Percentiles rank a stretch among this genome's conserved stretches.
Evolutionary conservation across 306 rosid genomes (phyloP).

Genomic region (Calophaca sinica): DNA sequence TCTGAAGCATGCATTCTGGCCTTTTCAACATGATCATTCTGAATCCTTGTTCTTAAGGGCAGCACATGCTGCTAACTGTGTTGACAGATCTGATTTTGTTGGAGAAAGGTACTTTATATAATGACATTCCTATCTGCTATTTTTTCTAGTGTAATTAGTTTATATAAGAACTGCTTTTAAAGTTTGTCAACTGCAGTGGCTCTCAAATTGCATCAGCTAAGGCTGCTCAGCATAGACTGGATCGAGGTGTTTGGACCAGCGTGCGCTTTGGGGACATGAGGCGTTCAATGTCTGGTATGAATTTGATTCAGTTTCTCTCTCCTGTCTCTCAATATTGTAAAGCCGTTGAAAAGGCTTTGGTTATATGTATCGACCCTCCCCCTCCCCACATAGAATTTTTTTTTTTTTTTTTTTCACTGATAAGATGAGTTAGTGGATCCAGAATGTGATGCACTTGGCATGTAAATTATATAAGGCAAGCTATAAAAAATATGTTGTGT

Average conservation of each 20-base stretch:
- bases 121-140: conserved; percentile 22
- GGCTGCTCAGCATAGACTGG: conserved; percentile 92
- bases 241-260: conserved; percentile 94
- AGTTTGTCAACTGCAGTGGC: conserved; percentile 65
- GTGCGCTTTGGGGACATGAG: conserved; percentile 92
- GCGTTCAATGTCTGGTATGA: conserved; percentile 85
- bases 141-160: conserved; percentile 14
- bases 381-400: too few relatives aligned
- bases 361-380: too few relatives aligned
- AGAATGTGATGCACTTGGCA: too few relatives aligned
- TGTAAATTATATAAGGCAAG: too few relatives aligned
- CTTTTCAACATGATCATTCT: conserved; percentile 74
- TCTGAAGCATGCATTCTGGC: conserved; percentile 90
- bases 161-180: conserved; percentile 19
- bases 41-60: conserved; percentile 84
- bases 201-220: conserved; percentile 89
- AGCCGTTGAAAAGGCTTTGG: conserved; percentile 1
- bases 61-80: conserved; percentile 82
- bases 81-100: conserved; percentile 58
- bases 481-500: too few relatives aligned
- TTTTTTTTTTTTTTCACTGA: too few relatives aligned
- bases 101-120: conserved; percentile 71
- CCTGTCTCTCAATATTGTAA: conserved; percentile 2
- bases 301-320: conserved; percentile 13
- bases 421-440: too few relatives aligned